Evolutionary conservation across 139 green algal species (phyloP), one percentile per base, ranked within the genome.

Genomic region (Desmodesmus armatus): DNA sequence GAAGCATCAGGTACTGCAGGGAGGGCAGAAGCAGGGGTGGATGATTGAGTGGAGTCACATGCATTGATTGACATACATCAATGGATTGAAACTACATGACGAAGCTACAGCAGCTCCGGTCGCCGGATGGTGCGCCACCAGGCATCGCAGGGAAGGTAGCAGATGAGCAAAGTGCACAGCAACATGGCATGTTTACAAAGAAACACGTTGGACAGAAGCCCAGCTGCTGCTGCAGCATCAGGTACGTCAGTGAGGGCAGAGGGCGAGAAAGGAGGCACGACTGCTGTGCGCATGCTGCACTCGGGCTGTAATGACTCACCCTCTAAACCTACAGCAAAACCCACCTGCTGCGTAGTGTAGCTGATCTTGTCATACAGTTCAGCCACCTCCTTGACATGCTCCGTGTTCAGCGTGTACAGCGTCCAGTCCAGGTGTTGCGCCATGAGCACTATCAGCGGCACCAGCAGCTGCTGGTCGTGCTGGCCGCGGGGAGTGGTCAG

Each of bases 321-420:
- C n/a, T n/a, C n/a, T n/a, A n/a, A n/a, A n/a, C n/a, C n/a, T n/a
- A n/a, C n/a, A n/a, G n/a, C n/a, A n/a, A n/a, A n/a, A n/a, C n/a
- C n/a, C 37, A 84, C 77, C 82, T 91, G 89, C 60, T 73, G 44
- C 2, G 44, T 73, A 5, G 87, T 93, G 39, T 93, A 87, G 76
- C 98, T 93, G 74, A 94, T 96, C 37, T 89, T 90, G 88, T 98
- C 95, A 63, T 95, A 95, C 83, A 96, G 92, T 80, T 96, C 94
- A 5, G 91, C 90, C 27, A 97, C 70, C 40, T 97, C 88, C 89
- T 98, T 98, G 41, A 98, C 78, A 80, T 96, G 94, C 43, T 90
- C 87, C 13, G 83, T 86, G 53, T 92, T 55, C 19, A 87, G 93
- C 31, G 92, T 82, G 47, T 91, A 89, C 41, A 90, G 82, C 40